These are phyloP conservation scores for Rhizopus arrhizus DNA, from an alignment of 371 early-diverging fungal genomes.

Conservation along the genomic window DNA sequence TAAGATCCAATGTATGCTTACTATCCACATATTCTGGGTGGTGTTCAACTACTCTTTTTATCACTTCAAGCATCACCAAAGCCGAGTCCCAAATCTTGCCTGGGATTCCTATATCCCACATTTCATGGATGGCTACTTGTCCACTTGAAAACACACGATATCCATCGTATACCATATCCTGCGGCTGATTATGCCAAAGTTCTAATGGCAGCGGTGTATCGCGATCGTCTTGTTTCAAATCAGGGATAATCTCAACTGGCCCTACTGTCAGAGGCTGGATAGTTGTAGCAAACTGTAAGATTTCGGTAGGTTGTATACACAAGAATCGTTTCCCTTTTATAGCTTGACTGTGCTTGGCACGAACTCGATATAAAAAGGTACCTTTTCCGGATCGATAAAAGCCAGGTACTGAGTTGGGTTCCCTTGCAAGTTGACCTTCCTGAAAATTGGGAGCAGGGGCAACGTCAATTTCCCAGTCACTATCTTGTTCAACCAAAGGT, in stretches of 20 bases:
- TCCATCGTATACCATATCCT: slow-evolving; percentile 36
- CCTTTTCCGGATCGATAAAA: slow-evolving; percentile 50
- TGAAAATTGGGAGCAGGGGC: slow-evolving; percentile 16
- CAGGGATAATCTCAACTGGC: slow-evolving; percentile 32
- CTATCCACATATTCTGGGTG: slow-evolving; percentile 37
- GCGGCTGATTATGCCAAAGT: slow-evolving; percentile 29
- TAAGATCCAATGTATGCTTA: slow-evolving; percentile 57
- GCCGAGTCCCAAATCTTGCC: slow-evolving; percentile 74
- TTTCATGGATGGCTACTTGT: slow-evolving; percentile 51
- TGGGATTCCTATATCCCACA: slow-evolving; percentile 61
- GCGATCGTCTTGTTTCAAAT: not conserved
- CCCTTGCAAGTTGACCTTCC: slow-evolving; percentile 9
- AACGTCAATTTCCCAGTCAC: slow-evolving; percentile 17
- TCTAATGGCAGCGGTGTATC: slow-evolving; percentile 27
- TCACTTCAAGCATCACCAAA: slow-evolving; percentile 49
- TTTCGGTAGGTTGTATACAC: slow-evolving; percentile 8
- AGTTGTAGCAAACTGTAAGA: slow-evolving; percentile 22
- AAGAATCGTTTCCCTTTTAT: slow-evolving; percentile 21
- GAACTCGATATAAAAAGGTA: slow-evolving; percentile 48
- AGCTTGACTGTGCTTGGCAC: slow-evolving; percentile 12
- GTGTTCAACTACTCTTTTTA: slow-evolving; percentile 31
- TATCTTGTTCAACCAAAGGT: slow-evolving; percentile 11
- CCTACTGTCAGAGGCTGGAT: slow-evolving; percentile 53
- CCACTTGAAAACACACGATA: slow-evolving; percentile 37
- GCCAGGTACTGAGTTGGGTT: slow-evolving; percentile 30